These are phyloP conservation scores for Apiotrichum akiyoshidainum DNA, from an alignment of 1,284 basidiomycete species.

Conservation along the genomic window DNA sequence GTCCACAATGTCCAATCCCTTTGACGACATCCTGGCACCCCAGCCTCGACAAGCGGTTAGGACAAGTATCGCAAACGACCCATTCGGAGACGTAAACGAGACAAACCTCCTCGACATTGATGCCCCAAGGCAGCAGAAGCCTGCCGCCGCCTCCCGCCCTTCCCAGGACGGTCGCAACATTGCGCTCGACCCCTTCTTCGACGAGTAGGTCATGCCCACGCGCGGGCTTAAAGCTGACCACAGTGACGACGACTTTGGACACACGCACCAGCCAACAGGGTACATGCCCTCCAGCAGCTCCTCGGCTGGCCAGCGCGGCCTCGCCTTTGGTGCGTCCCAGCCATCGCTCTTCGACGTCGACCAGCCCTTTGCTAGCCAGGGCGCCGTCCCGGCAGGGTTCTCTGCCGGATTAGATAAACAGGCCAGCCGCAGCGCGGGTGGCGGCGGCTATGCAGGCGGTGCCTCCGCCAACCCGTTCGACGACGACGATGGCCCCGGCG, in stretches of 20 bases:
- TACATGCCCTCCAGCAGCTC: slow-evolving; percentile 36
- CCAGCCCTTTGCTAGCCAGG: slow-evolving; percentile 35
- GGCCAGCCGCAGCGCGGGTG: background rate
- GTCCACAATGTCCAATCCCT: slow-evolving; percentile 29
- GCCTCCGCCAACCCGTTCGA: slow-evolving; percentile 34
- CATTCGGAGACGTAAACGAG: slow-evolving; percentile 35
- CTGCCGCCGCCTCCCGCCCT: background rate
- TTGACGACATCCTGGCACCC: slow-evolving; percentile 46
- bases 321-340: slow-evolving; percentile 25
- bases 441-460: background rate
- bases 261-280: slow-evolving; percentile 27
- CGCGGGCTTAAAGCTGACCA: slow-evolving; percentile 1
- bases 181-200: slow-evolving; percentile 50
- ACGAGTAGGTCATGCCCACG: slow-evolving; percentile 33
- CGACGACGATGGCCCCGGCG: slow-evolving; percentile 42
- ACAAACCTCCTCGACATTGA: slow-evolving; percentile 14
- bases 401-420: background rate
- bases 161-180: slow-evolving; percentile 13
- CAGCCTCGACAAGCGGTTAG: slow-evolving; percentile 27
- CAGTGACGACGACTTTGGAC: slow-evolving; percentile 47
- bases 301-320: slow-evolving; percentile 16
- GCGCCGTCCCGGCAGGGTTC: slow-evolving; percentile 16
- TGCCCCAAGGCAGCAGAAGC: background rate
- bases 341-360: slow-evolving; percentile 30
- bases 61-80: slow-evolving; percentile 28